Conservation (phyloP, 108 stramenopile genomes). For the Skeletonema tropicum region DNA sequence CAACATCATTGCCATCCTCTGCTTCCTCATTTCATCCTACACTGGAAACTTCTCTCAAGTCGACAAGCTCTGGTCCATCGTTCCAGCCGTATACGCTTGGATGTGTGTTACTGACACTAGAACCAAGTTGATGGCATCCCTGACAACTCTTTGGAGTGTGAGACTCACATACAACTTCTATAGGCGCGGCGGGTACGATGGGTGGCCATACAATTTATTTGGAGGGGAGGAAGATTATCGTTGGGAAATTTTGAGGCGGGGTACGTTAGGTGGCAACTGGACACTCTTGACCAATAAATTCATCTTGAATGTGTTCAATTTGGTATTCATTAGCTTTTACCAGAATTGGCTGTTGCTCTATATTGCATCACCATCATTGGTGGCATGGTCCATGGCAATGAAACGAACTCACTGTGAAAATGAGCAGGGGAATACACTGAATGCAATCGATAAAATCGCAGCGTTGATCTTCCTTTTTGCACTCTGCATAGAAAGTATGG, state of each 20-base stretch:
- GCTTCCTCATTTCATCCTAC: slow-evolving; percentile 51
- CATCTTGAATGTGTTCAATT: slow-evolving; percentile 68
- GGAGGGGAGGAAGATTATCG: slow-evolving; percentile 83
- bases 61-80: slow-evolving; percentile 76
- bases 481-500: slow-evolving; percentile 65
- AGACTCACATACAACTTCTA: slow-evolving; percentile 79
- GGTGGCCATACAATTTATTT: slow-evolving; percentile 61
- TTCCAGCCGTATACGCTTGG: slow-evolving; percentile 73
- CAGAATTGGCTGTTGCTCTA: slow-evolving; percentile 71
- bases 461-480: slow-evolving; percentile 46
- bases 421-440: slow-evolving; percentile 26
- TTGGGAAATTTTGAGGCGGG: slow-evolving; percentile 63
- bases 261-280: slow-evolving; percentile 43
- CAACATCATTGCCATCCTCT: slow-evolving; percentile 17
- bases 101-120: slow-evolving; percentile 58
- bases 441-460: slow-evolving; percentile 52
- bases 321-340: slow-evolving; percentile 68
- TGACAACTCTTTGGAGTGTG: slow-evolving; percentile 73
- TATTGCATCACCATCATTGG: slow-evolving; percentile 65
- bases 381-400: slow-evolving; percentile 51
- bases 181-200: slow-evolving; percentile 74
- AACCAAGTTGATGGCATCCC: slow-evolving; percentile 60
- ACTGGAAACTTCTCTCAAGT: slow-evolving; percentile 73
- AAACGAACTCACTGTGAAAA: slow-evolving; percentile 22
- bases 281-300: slow-evolving; percentile 46